Percentiles rank a stretch among this genome's conserved stretches.
Evolutionary conservation across 2,329 filamentous ascomycete species (phyloP).

Genomic region (Dactylellina haptotyla): DNA sequence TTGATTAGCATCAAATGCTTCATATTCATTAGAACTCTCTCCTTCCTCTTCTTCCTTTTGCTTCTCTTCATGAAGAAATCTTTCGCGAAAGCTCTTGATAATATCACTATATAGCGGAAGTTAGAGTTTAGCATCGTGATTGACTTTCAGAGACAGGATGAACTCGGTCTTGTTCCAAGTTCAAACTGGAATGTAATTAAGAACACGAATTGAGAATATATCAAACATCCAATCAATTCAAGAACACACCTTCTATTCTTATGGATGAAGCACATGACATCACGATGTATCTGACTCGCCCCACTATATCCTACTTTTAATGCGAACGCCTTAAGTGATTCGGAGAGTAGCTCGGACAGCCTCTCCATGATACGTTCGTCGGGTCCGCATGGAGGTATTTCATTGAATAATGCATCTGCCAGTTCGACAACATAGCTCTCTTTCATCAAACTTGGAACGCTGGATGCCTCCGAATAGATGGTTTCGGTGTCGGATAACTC

Average conservation of each 20-base stretch:
- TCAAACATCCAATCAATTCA: not conserved
- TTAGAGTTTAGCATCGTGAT: not conserved
- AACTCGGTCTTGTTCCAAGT: no score
- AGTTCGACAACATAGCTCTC: constrained; percentile 16
- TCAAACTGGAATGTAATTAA: no score
- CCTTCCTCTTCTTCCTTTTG: not conserved
- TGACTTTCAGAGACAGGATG: no score
- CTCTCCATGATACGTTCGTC: not conserved
- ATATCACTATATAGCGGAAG: not conserved
- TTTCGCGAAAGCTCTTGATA: not conserved
- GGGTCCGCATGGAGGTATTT: not conserved
- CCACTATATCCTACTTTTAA: constrained; percentile 27
- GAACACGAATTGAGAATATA: not conserved
- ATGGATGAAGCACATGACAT: constrained; percentile 31
- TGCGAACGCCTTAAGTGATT: constrained; percentile 22
- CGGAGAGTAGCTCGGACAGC: constrained; percentile 4
- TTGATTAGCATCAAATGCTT: not conserved
- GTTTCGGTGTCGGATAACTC: constrained; percentile 15
- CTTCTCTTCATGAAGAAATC: not conserved
- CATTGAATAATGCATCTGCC: constrained; percentile 8
- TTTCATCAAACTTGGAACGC: not conserved
- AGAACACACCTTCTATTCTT: constrained; percentile 11
- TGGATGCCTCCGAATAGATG: constrained; percentile 26
- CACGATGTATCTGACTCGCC: constrained; percentile 16
- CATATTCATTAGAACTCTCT: not conserved